Base-by-base conservation (phyloP, 208 protist species). In the Leishmania tarentolae region DNA sequence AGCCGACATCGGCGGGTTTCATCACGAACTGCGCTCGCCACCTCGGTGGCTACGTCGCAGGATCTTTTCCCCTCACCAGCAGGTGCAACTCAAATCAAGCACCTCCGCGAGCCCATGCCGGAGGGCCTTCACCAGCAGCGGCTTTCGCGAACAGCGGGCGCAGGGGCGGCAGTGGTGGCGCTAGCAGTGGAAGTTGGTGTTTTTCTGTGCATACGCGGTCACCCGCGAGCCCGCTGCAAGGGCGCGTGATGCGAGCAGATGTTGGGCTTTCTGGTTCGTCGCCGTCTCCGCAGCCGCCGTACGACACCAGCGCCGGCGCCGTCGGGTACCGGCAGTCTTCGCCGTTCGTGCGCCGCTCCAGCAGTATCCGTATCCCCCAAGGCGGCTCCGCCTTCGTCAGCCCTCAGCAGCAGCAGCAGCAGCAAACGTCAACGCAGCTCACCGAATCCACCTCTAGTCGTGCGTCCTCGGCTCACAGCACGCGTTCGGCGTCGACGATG, bases 371-470 rank as follows among this genome's bases (percentile, higher is more conserved):
- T n/a, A n/a, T n/a, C n/a, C n/a, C 19, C 57, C 61, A 53, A 47
- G 53, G 71, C 31, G 71, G 69, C 72, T 78, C 73, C 50, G 11
- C 46, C 59, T 66, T 65, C 4, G 31, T 61, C 28, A 86, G 68
- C 35, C 78, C 56, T 19, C 74, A 59, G 61, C 59, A 77, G 53
- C 46, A 63, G 17, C 57, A 17, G 24, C 72, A 66, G 47, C 56
- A 28, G 40, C 75, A 68, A 7, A 9, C n/a, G 44, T 81, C 77
- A 2, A 47, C 44, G 19, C 72, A 76, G 15, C 53, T 78, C 57
- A 71, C 61, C 40, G 77, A 75, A 57, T 81, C 82, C n/a, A 73
- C 37, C 47, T 85, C 82, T n/a, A 85, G 82, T 47, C 76, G 82
- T 24, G 77, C 59, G 31, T 85, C 77, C 40, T 85, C 82, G 3